Evolutionary conservation across 352 stramenopile genomes (phyloP).

Genomic region (Sclerospora graminicola): DNA sequence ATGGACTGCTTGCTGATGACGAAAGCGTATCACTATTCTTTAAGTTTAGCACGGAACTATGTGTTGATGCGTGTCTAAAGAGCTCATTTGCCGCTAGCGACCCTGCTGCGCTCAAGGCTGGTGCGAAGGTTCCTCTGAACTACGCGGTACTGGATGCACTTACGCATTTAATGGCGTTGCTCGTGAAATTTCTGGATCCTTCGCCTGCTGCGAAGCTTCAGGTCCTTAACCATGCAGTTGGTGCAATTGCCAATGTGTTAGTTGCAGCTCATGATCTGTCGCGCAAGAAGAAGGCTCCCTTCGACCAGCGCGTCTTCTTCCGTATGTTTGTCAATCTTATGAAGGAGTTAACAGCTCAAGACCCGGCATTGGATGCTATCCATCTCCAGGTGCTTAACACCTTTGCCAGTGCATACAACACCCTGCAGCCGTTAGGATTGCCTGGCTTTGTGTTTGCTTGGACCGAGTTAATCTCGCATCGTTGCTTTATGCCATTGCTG

Average conservation of each 20-base stretch:
- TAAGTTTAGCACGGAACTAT: conserved; percentile 93
- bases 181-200: conserved; percentile 91
- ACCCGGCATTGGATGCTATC: conserved; percentile 90
- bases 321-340: conserved; percentile 96
- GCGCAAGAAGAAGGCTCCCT: conserved; percentile 78
- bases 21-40: conserved; percentile 97
- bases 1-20: conserved; percentile 93
- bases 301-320: conserved; percentile 98
- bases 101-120: conserved; percentile 24
- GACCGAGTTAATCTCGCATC: conserved; percentile 97
- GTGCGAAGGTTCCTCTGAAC: conserved; percentile 52
- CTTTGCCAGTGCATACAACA: conserved; percentile 95
- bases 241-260: conserved; percentile 90
- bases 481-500: conserved; percentile 97
- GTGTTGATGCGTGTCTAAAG: conserved; percentile 94
- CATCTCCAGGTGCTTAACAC: conserved; percentile 93
- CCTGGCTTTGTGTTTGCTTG: conserved; percentile 98
- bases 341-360: conserved; percentile 93
- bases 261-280: conserved; percentile 79
- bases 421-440: conserved; percentile 91
- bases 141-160: conserved; percentile 96
- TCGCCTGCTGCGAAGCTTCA: conserved; percentile 67
- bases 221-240: conserved; percentile 94
- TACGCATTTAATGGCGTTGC: conserved; percentile 92
- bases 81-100: conserved; percentile 38